Evolutionary conservation across 2,329 filamentous ascomycete species (phyloP), one percentile per base, ranked within the genome.

Genomic region (Microsporum ferrugineum): DNA sequence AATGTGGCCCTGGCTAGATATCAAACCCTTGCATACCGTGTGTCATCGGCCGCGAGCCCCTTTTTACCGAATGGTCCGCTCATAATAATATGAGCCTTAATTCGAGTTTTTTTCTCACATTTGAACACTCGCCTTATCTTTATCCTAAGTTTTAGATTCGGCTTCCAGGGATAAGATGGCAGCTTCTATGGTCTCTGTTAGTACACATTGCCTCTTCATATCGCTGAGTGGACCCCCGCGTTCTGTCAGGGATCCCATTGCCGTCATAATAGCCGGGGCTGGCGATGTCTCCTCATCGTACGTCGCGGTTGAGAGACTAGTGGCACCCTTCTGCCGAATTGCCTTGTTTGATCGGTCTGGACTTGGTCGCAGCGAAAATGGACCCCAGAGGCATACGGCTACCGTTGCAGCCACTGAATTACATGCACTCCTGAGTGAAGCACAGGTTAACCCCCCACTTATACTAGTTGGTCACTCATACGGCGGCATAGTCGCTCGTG

Each of bases 391-490:
- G 14, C 49, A 63, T 2, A 65, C 62, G 2, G 71, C 72, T 12
- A 63, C 66, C 0, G 62, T 56, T 1, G 68, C 71, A 31, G 73
- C 73, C 3, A 45, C 60, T 10, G 72, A 76, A 57, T 63, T 76
- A 29, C 67, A 68, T 47, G 61, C 36, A 29, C 65, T 73, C n/a
- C 66, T 75, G 3, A 10, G 63, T n/a, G 58, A 45, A 3, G 65
- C 63, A 8, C 34, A 63, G 0, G 61, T 73, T 0, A 5, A 41
- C 0, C 66, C 71, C 5, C 73, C 72, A 1, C 67, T 72, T 14
- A 47, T 75, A 2, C 65, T 77, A 4, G 68, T 72, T 1, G 74
- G 68, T 1, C 75, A 77, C 63, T 76, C 73, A 8, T 77, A 75
- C 58, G 75, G 75, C 5, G 74, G 67, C 0, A 71, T 76, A 47